Evolutionary conservation across 108 stramenopile genomes (phyloP).

Genomic region (Nitzschia putrida): DNA sequence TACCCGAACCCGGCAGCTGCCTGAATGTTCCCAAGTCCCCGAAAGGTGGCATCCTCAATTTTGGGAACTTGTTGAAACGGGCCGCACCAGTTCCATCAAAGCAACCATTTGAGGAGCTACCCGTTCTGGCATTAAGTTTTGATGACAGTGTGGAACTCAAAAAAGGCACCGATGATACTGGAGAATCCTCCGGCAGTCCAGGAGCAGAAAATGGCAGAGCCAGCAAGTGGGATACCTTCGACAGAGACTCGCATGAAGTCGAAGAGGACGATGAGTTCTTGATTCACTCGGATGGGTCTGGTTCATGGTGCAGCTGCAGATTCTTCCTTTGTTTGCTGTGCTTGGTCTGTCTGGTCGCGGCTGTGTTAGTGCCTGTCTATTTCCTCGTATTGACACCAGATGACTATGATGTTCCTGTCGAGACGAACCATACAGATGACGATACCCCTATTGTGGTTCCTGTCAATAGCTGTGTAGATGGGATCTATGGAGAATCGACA

Average conservation of each 20-base stretch:
- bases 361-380: slow-evolving; percentile 6
- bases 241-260: slow-evolving; percentile 13
- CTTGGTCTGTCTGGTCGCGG: slow-evolving; percentile 7
- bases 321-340: not conserved
- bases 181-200: not conserved
- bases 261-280: slow-evolving; percentile 16
- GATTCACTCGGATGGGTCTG: not conserved
- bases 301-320: not conserved
- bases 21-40: not conserved
- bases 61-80: slow-evolving; percentile 12
- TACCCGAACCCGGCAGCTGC: not conserved
- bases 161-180: slow-evolving; percentile 2
- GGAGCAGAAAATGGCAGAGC: not conserved
- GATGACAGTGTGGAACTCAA: slow-evolving; percentile 18
- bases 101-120: slow-evolving; percentile 5
- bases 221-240: slow-evolving; percentile 9
- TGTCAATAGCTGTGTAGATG: not conserved
- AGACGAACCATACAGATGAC: not conserved
- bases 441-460: not conserved
- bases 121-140: slow-evolving; percentile 18
- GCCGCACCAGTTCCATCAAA: not conserved
- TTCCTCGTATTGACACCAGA: not conserved
- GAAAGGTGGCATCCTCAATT: not conserved
- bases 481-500: not conserved
- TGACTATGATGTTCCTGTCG: not conserved